Base-by-base conservation (phyloP, 495 filamentous ascomycete genomes). In the Rostrohypoxylon terebratum region DNA sequence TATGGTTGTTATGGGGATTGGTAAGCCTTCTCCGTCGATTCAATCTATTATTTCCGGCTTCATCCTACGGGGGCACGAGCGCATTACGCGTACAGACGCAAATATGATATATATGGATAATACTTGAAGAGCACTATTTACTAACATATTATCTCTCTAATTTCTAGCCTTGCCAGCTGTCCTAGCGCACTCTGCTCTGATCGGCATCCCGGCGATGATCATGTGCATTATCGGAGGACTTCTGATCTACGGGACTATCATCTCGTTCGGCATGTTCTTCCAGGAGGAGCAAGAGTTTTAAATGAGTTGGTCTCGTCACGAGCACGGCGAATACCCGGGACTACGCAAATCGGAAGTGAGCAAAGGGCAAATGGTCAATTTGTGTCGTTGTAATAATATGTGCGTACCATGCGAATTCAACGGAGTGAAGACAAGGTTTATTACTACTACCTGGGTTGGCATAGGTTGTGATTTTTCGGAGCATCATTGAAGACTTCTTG, bases 181-280 rank as follows among this genome's bases (percentile, higher is more conserved):
- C 45, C 88, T 99, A 31, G 94, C 93, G 14, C 96, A 97, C 81
- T 92, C 91, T 68, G 88, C 86, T 50, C 83, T 93, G 45, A 98
- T 99, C 72, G 74, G 87, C 59, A 77, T 90, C 44, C 87, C 92
- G n/a, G 96, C 96, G 33, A 97, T 97, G 93, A 82, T 92, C 79
- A 98, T 99, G 96, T 94, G 90, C 31, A 92, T 98, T 72, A 81
- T 96, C 57, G 96, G 96, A 20, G 96, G 96, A 47, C 81, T 97
- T 44, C 80, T 99, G 79, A 98, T 98, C 73, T 99, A 99, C 80
- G 94, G 93, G 36, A 99, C 96, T 13, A 97, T 99, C 77, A 96
- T 98, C 78, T 94, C 90, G 79, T 99, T 99, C 82, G 90, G 89
- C 42, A 93, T 96, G 93, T 98, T 98, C 83, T 99, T 99, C 87